Percentiles rank a stretch among this genome's conserved stretches.
phyloP scores from a whole-genome alignment of 1,284 basidiomycete genomes.

The Cryptococcus jaspeensis region DNA sequence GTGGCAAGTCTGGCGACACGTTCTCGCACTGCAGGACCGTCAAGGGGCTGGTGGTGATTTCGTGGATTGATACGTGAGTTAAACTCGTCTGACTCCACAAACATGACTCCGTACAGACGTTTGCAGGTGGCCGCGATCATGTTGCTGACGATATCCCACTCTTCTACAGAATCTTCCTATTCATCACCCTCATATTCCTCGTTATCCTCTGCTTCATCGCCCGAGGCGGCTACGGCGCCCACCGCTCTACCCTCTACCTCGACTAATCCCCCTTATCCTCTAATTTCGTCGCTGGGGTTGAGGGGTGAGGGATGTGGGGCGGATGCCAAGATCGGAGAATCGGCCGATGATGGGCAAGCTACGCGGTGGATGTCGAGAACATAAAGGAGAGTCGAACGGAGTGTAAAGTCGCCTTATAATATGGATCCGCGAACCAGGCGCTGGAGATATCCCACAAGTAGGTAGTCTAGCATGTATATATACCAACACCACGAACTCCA shows the following conservation, averaged over 20 bases:
- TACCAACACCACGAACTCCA: too few relatives aligned
- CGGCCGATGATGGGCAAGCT: neutral
- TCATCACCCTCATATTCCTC: slow-evolving; percentile 42
- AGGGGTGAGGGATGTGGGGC: too few relatives aligned
- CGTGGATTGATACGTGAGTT: slow-evolving; percentile 51
- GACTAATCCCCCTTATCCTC: slow-evolving; percentile 19
- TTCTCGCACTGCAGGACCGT: slow-evolving; percentile 48
- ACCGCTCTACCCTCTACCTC: slow-evolving; percentile 39
- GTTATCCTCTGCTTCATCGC: slow-evolving; percentile 49
- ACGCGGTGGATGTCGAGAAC: neutral
- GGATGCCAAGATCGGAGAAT: too few relatives aligned
- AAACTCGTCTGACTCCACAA: neutral
- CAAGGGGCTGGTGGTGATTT: slow-evolving; percentile 47
- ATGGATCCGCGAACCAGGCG: neutral
- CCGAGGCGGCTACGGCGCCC: slow-evolving; percentile 42
- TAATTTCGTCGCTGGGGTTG: too few relatives aligned
- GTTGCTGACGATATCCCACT: neutral
- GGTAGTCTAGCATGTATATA: too few relatives aligned
- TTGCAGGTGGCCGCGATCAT: neutral
- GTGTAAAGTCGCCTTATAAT: neutral
- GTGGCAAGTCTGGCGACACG: slow-evolving; percentile 30
- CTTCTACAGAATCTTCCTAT: slow-evolving; percentile 24
- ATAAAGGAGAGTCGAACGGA: neutral
- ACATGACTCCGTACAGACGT: neutral
- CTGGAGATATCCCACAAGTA: too few relatives aligned